These are phyloP conservation scores for Mollisia scopiformis DNA, from an alignment of 2,329 filamentous ascomycete genomes.

Conservation along the genomic window DNA sequence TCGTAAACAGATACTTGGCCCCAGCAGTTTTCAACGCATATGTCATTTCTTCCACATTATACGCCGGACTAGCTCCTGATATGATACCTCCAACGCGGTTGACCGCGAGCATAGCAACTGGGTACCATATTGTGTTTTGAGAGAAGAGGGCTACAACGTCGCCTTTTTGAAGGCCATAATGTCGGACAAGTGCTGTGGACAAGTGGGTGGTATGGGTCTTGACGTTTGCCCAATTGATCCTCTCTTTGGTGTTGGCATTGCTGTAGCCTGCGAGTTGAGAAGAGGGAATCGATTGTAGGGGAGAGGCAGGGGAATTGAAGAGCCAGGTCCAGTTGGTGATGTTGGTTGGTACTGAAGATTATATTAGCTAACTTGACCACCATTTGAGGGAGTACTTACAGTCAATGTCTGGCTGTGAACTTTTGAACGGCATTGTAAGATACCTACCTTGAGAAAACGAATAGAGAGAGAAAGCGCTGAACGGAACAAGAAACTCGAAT, in stretches of 20 bases:
- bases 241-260: slow-evolving; percentile 61
- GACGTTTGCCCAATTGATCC: slow-evolving; percentile 59
- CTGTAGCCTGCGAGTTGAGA: slow-evolving; percentile 43
- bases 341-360: slow-evolving; percentile 51
- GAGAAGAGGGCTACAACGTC: slow-evolving; percentile 64
- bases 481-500: neutral
- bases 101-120: slow-evolving; percentile 61
- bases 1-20: slow-evolving; percentile 61
- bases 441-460: neutral
- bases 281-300: slow-evolving; percentile 35
- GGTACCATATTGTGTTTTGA: slow-evolving; percentile 69
- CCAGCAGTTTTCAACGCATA: slow-evolving; percentile 62
- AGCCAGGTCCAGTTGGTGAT: slow-evolving; percentile 64
- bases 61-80: slow-evolving; percentile 65
- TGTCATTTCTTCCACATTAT: slow-evolving; percentile 69
- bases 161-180: slow-evolving; percentile 55
- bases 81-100: slow-evolving; percentile 57
- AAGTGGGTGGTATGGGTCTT: slow-evolving; percentile 60
- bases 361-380: neutral
- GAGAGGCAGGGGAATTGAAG: slow-evolving; percentile 58
- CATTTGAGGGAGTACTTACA: slow-evolving; percentile 10
- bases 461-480: neutral
- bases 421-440: slow-evolving; percentile 31
- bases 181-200: slow-evolving; percentile 60
- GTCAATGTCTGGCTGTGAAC: slow-evolving; percentile 30